Evolutionary conservation across 1,139 yeast species (phyloP), one percentile per base, ranked within the genome.

Genomic region (Hanseniaspora uvarum): DNA sequence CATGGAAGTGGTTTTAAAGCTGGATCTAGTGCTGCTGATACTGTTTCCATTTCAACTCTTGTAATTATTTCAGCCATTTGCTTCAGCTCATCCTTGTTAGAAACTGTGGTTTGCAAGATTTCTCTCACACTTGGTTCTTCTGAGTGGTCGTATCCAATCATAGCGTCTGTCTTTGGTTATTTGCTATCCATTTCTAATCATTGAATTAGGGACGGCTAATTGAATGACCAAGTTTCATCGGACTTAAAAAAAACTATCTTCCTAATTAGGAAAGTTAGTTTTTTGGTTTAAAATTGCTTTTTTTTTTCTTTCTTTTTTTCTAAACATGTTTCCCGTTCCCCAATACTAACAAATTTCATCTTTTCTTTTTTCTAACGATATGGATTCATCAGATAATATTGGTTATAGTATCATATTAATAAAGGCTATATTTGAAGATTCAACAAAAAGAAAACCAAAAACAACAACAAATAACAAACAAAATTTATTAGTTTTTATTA

Each of bases 1-100:
- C 48, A 50, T 1, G 53, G 53, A 10, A 50, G 21, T 8, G 53
- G 53, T 16, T 43, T 50, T 10, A 50, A 28, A 16, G 39, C 39
- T 4, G 48, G 33, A 30, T 50, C 53, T 8, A 50, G 14, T 7
- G 28, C 43, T 10, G n/a, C 28, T 19, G 43, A 16, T 7, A n/a
- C 24, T 4, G 46, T 23, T 7, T 44, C 46, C 46, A 44, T 44
- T 31, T 44, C 46, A 28, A 44, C 46, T 23, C 37, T 44, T 18
- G 46, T 44, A 11, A 44, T 44, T 8, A 44, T 31, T 7, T 44
- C 38, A 2, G 46, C 46, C 24, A 44, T 21, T 31, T 19, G 36
- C 18, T 31, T 44, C 18, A 44, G 21, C 4, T 44, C 46, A 21
- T 44, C 37, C 6, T 31, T 44, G 38, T 44, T 30, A 3, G 30